A percentile compares a stretch with the other conserved stretches of the same genome.
Conservation (phyloP, 2,329 filamentous ascomycete species). For the Penicillium sp. region DNA sequence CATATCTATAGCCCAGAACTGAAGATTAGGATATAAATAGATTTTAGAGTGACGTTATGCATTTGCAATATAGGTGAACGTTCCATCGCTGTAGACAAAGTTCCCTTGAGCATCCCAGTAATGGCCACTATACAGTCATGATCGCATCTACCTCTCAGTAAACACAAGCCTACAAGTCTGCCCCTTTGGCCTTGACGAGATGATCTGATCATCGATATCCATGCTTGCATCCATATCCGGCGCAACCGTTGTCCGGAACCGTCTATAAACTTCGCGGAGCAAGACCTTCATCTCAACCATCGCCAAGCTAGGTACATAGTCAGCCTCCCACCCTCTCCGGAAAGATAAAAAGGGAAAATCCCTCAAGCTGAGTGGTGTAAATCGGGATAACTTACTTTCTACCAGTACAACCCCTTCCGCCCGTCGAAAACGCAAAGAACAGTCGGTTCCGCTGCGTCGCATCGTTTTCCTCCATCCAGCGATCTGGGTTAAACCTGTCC, state of each 20-base stretch:
- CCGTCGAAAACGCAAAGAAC: slow-evolving; percentile 70
- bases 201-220: slow-evolving; percentile 70
- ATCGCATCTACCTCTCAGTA: slow-evolving; percentile 9
- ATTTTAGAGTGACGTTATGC: no score
- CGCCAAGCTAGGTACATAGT: slow-evolving; percentile 56
- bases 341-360: neutral
- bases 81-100: neutral
- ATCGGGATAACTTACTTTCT: slow-evolving; percentile 57
- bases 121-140: neutral
- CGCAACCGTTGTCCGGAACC: slow-evolving; percentile 57
- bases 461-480: slow-evolving; percentile 42
- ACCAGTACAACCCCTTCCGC: slow-evolving; percentile 63
- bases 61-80: no score
- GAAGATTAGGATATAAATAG: no score
- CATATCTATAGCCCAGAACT: no score
- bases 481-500: slow-evolving; percentile 37
- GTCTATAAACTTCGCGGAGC: slow-evolving; percentile 65
- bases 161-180: slow-evolving; percentile 61
- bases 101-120: neutral
- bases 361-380: no score
- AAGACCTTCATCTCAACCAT: slow-evolving; percentile 71
- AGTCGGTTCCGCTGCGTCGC: slow-evolving; percentile 53
- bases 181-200: slow-evolving; percentile 66
- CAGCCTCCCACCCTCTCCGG: neutral
- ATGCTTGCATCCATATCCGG: slow-evolving; percentile 64